phyloP scores from a whole-genome alignment of 306 rosid genomes.

The Gillenia trifoliata region DNA sequence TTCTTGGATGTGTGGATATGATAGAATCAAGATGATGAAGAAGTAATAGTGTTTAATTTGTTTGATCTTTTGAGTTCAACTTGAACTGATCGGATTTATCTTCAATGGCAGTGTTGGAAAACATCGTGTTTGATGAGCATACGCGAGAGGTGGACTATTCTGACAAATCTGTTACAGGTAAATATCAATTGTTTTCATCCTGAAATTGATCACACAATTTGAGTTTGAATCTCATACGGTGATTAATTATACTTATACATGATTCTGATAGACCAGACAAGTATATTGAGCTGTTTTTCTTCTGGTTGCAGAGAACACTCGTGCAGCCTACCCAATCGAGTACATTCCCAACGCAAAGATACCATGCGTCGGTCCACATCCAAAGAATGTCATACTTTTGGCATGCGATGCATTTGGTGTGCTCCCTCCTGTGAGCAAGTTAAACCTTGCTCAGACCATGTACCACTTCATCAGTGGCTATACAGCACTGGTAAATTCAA shows the following conservation, averaged over 20 bases:
- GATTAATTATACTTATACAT: neutral
- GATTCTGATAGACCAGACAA: neutral
- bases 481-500: conserved; percentile 67
- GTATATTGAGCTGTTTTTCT: neutral
- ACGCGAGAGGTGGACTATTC: conserved; percentile 67
- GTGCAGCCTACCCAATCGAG: conserved; percentile 87
- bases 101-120: conserved; percentile 61
- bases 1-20: neutral
- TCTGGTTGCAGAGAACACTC: conserved; percentile 65
- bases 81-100: neutral
- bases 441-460: conserved; percentile 85
- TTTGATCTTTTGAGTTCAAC: neutral
- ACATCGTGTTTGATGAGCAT: conserved; percentile 85
- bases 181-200: neutral
- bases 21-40: neutral
- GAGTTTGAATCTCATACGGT: neutral
- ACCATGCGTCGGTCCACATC: conserved; percentile 92
- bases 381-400: conserved; percentile 81
- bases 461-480: conserved; percentile 95
- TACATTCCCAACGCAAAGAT: conserved; percentile 80
- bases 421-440: conserved; percentile 89
- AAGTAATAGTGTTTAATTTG: neutral
- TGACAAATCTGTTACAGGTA: conserved; percentile 92
- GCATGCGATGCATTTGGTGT: conserved; percentile 97
- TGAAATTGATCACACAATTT: neutral